These are phyloP conservation scores for Fusarium sp. DNA, from an alignment of 2,329 filamentous ascomycete genomes.

Conservation along the genomic window DNA sequence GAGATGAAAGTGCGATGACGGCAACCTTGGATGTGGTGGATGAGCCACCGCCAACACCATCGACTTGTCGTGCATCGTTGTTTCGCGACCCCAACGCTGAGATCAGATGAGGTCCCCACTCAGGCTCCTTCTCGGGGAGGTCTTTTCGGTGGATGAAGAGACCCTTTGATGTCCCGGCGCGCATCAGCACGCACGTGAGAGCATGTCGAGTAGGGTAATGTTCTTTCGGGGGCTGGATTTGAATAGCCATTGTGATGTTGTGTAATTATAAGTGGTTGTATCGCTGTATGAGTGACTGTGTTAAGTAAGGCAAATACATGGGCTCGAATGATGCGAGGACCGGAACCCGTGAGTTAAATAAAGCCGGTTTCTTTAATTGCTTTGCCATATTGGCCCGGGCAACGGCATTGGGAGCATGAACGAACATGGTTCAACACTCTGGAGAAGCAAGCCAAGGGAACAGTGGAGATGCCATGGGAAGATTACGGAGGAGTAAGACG, in stretches of 20 bases:
- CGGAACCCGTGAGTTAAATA: constrained; percentile 23
- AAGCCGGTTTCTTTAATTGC: neutral
- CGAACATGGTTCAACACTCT: constrained; percentile 3
- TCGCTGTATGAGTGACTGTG: neutral
- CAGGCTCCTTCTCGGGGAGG: constrained; percentile 60
- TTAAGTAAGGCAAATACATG: neutral
- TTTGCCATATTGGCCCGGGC: constrained; percentile 1
- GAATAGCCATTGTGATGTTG: constrained; percentile 21
- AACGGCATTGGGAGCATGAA: neutral
- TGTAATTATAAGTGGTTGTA: neutral
- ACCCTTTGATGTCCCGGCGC: constrained; percentile 73
- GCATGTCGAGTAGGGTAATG: constrained; percentile 32
- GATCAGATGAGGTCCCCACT: constrained; percentile 67
- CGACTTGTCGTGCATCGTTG: constrained; percentile 67
- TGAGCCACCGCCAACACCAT: constrained; percentile 72
- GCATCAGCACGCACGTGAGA: constrained; percentile 69
- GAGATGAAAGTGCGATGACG: constrained; percentile 60
- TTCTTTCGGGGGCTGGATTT: neutral
- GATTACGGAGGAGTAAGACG: neutral
- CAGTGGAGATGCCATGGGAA: constrained; percentile 10
- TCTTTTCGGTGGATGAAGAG: constrained; percentile 68
- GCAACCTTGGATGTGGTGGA: constrained; percentile 73
- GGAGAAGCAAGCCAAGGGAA: constrained; percentile 5
- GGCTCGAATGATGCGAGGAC: neutral
- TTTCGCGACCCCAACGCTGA: constrained; percentile 65